These are phyloP conservation scores for Bjerkandera adusta DNA, from an alignment of 1,284 basidiomycete species.

Conservation along the genomic window DNA sequence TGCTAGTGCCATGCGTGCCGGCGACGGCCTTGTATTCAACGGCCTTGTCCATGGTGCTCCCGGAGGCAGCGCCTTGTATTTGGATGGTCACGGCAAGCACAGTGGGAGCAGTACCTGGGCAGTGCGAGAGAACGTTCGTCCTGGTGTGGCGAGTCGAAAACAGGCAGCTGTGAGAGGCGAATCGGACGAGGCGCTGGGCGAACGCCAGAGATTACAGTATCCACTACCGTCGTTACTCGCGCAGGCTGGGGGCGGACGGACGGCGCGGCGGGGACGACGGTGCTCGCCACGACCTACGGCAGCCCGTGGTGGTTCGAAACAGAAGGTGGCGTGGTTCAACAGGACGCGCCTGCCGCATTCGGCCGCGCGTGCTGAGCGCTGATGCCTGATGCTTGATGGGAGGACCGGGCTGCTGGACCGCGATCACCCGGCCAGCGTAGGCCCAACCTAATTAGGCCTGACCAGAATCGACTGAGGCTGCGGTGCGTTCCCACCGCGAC, in stretches of 20 bases:
- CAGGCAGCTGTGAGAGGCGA: constrained; percentile 92
- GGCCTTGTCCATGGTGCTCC: constrained; percentile 91
- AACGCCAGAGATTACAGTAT: constrained; percentile 16
- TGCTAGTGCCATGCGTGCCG: constrained; percentile 91
- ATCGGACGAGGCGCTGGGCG: constrained; percentile 89
- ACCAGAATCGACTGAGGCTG: no score
- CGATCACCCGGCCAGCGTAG: no score
- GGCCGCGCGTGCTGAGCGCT: no score
- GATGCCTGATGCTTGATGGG: no score
- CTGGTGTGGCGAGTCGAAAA: constrained; percentile 97
- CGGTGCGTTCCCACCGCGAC: no score
- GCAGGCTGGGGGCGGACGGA: constrained; percentile 94
- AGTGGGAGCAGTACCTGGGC: constrained; percentile 55
- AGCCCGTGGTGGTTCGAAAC: constrained; percentile 9
- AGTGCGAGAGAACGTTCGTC: constrained; percentile 96
- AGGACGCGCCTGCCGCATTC: constrained; percentile 13
- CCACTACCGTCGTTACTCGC: constrained; percentile 51
- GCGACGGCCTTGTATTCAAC: constrained; percentile 84
- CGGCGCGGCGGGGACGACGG: constrained; percentile 77
- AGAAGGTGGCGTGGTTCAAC: constrained; percentile 18
- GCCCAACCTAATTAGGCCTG: no score
- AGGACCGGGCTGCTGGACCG: no score
- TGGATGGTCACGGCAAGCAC: background rate
- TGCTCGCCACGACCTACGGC: constrained; percentile 94
- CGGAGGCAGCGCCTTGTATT: constrained; percentile 54